Conservation (phyloP, 2,329 filamentous ascomycete genomes). For the Thielaviopsis punctulata region DNA sequence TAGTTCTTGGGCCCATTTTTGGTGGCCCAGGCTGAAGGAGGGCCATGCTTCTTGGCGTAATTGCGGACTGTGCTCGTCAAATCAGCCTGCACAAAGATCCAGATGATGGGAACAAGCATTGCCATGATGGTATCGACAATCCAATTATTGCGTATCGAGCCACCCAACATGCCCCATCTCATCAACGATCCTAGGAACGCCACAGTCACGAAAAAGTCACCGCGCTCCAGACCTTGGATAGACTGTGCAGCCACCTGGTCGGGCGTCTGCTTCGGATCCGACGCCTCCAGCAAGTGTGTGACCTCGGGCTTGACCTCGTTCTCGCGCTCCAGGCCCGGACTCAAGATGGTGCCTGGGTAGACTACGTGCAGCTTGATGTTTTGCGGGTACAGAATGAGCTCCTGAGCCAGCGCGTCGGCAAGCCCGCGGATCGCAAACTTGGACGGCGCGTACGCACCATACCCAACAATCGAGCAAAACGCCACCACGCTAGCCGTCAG, state of each 20-base stretch:
- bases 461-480: slow-evolving; percentile 65
- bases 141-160: slow-evolving; percentile 40
- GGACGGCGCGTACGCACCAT: slow-evolving; percentile 64
- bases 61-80: slow-evolving; percentile 40
- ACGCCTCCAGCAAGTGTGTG: slow-evolving; percentile 62
- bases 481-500: slow-evolving; percentile 68
- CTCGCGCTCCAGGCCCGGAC: slow-evolving; percentile 59
- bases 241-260: slow-evolving; percentile 56
- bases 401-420: slow-evolving; percentile 67
- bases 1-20: slow-evolving; percentile 8
- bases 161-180: slow-evolving; percentile 42
- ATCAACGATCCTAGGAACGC: slow-evolving; percentile 56
- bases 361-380: slow-evolving; percentile 68
- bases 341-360: slow-evolving; percentile 68
- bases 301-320: slow-evolving; percentile 64
- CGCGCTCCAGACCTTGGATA: slow-evolving; percentile 60
- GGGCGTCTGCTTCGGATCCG: slow-evolving; percentile 64
- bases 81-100: slow-evolving; percentile 39
- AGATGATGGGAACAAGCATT: slow-evolving; percentile 35
- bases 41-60: slow-evolving; percentile 40
- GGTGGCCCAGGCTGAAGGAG: slow-evolving; percentile 31
- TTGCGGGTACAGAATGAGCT: slow-evolving; percentile 73
- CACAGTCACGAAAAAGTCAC: slow-evolving; percentile 64
- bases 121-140: slow-evolving; percentile 40
- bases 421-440: slow-evolving; percentile 76